These are phyloP conservation scores for Paraleonurus japonicus DNA, from an alignment of 257 asterid species.

Conservation along the genomic window DNA sequence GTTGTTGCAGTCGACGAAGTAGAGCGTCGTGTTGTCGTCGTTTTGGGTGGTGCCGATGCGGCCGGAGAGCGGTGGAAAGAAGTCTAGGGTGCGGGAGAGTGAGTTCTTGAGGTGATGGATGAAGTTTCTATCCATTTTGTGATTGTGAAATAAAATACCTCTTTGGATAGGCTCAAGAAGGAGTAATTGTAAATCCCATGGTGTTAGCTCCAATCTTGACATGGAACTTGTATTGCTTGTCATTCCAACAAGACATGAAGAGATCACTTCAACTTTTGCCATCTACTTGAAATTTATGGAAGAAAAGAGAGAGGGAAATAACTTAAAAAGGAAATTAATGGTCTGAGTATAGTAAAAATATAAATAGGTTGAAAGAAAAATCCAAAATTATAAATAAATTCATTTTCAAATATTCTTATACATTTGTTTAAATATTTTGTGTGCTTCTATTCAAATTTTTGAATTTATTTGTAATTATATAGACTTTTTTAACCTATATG, in stretches of 20 bases:
- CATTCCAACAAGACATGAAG: conserved; percentile 18
- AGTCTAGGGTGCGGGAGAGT: conserved; percentile 30
- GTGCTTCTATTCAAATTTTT: too few relatives aligned
- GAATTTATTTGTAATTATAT: too few relatives aligned
- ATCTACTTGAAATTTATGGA: not conserved
- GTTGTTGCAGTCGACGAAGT: conserved; percentile 31
- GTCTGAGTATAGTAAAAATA: too few relatives aligned
- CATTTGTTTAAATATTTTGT: too few relatives aligned
- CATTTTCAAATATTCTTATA: too few relatives aligned
- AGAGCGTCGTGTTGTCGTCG: not conserved
- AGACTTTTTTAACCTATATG: too few relatives aligned
- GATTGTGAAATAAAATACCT: conserved; percentile 21
- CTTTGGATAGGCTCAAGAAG: conserved; percentile 11
- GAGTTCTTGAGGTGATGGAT: conserved; percentile 33
- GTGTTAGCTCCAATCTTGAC: conserved; percentile 25
- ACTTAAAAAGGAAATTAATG: too few relatives aligned
- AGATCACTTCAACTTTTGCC: not conserved
- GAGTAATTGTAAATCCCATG: conserved; percentile 31
- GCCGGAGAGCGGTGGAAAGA: conserved; percentile 44
- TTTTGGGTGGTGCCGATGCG: conserved; percentile 16
- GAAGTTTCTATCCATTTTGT: not conserved
- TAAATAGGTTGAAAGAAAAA: too few relatives aligned
- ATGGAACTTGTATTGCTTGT: not conserved
- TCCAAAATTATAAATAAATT: too few relatives aligned
- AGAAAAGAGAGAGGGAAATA: not conserved